phyloP scores from a whole-genome alignment of 306 rosid genomes.

The Carpinus fangiana region DNA sequence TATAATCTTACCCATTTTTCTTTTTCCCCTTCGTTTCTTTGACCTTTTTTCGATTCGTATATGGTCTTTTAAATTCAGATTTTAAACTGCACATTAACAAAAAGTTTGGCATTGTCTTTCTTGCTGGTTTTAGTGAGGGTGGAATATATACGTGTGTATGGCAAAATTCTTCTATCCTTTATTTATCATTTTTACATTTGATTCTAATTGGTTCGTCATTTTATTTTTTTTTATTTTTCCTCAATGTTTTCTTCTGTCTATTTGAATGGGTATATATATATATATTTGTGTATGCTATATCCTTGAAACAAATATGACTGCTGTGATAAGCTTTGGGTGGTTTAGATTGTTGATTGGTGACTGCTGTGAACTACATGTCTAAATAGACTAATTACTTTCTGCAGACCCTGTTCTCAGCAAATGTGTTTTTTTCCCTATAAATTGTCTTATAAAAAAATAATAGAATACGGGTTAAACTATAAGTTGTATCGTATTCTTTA shows the following conservation, averaged over 20 bases:
- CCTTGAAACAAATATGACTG: neutral
- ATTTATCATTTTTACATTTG: no score
- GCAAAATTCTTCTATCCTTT: no score
- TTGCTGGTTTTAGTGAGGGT: no score
- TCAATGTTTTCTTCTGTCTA: no score
- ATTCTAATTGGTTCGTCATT: no score
- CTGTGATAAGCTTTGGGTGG: neutral
- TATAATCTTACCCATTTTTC: no score
- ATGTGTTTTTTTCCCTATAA: neutral
- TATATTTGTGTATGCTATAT: neutral
- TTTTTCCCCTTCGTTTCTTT: neutral
- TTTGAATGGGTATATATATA: neutral
- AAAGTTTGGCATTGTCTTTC: no score
- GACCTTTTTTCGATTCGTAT: no score
- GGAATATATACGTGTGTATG: no score
- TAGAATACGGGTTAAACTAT: neutral
- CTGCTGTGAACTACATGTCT: neutral
- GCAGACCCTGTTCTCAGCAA: neutral
- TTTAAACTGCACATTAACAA: no score
- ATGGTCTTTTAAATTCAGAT: no score
- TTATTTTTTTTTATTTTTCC: no score
- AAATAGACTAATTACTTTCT: neutral
- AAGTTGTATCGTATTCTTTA: conserved; percentile 13
- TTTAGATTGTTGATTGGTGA: neutral
- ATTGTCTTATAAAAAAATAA: neutral